phyloP scores from a whole-genome alignment of 768 basidiomycete genomes.

The Chalciporus pseudorubinellus region DNA sequence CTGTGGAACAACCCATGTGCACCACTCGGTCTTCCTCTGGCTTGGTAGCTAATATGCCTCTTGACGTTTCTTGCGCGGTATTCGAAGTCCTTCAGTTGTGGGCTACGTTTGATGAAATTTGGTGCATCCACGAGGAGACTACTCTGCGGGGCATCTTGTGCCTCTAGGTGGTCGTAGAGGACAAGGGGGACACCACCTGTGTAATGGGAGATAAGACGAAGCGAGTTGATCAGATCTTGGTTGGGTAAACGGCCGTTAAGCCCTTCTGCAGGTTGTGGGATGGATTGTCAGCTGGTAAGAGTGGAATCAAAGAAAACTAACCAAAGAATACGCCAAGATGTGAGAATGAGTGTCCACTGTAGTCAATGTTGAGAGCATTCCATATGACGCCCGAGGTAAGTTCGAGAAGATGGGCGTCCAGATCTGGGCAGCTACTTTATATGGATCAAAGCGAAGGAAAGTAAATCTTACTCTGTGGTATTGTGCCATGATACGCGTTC shows the following conservation, averaged over 20 bases:
- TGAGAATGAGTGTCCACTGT: slow-evolving; percentile 95
- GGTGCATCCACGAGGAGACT: slow-evolving; percentile 47
- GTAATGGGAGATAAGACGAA: slow-evolving; percentile 65
- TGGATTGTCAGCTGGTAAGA: background rate
- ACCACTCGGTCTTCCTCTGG: slow-evolving; percentile 78
- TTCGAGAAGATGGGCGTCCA: slow-evolving; percentile 59
- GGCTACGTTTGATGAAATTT: slow-evolving; percentile 38
- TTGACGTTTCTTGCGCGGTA: slow-evolving; percentile 64
- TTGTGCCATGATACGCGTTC: slow-evolving; percentile 70
- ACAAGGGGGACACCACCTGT: slow-evolving; percentile 76
- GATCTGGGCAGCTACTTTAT: slow-evolving; percentile 42
- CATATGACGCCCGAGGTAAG: slow-evolving; percentile 86
- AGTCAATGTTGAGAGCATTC: slow-evolving; percentile 93
- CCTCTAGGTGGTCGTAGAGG: slow-evolving; percentile 75
- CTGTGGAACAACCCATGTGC: slow-evolving; percentile 89
- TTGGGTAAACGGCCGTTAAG: slow-evolving; percentile 94
- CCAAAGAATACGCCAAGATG: slow-evolving; percentile 95
- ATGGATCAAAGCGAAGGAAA: background rate
- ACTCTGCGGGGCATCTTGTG: slow-evolving; percentile 38
- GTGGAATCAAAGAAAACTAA: slow-evolving; percentile 33
- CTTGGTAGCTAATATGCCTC: slow-evolving; percentile 71
- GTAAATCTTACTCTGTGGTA: slow-evolving; percentile 58
- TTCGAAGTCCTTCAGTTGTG: slow-evolving; percentile 49
- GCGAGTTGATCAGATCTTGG: slow-evolving; percentile 89
- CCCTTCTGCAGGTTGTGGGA: slow-evolving; percentile 60